Base-by-base conservation (phyloP, 75 land plant species). In the Pinus albicaulis region DNA sequence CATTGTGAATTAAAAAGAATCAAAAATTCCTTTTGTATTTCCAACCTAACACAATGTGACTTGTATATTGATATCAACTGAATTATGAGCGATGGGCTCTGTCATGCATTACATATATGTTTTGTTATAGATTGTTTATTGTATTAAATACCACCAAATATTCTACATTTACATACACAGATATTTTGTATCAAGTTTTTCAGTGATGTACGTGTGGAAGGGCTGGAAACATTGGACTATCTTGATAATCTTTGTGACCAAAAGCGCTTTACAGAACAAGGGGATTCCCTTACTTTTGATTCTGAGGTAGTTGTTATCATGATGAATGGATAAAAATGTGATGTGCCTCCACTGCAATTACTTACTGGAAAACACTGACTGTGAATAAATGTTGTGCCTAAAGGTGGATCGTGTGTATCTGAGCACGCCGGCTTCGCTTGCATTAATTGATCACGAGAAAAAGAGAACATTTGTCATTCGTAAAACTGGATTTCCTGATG, bases 131-230 rank as follows among this genome's bases (percentile, higher is more conserved):
- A 10, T 38, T 36, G 1, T 68, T 38, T 19, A 24, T 38, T 41
- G 71, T 68, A 68, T 68, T 68, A 44, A 68, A 64, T 28, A 10
- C n/a, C n/a, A 4, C 53, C 4, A 41, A 68, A 8, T 10, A 10
- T 68, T 38, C 8, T 56, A 61, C 64, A 60, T 26, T 74, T 31
- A 63, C 75, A 8, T 58, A 23, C 70, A 63, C 75, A 57, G n/a
- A 17, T 41, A 41, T 68, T n/a, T 36, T 41, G 20, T 41, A 11
- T 68, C 41, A 68, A 36, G 52, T 68, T 68, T 65, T 68, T 48
- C 85, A 91, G 90, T 86, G 90, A 91, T 76, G 90, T 90, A 59
- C 89, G 92, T 23, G 84, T 90, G 2, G 92, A 92, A 83, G 94
- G 94, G 59, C 59, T 92, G 71, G 94, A 92, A 77, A 89, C 92